phyloP scores from a whole-genome alignment of 345 rosid species.

The Luvunga scandens region DNA sequence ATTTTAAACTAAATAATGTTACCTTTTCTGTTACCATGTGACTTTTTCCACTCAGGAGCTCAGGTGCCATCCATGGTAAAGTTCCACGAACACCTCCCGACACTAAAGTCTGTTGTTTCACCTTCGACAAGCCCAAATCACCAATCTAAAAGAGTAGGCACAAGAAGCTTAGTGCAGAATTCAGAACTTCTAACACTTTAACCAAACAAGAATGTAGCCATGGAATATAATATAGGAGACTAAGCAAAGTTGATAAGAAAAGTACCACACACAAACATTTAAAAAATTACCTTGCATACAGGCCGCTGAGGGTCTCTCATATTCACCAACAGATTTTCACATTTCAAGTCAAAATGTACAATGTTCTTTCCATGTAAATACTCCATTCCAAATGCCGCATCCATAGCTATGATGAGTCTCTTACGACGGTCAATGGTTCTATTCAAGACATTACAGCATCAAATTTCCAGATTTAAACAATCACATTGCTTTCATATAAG shows the following conservation, averaged over 20 bases:
- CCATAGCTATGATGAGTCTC: conserved; percentile 98
- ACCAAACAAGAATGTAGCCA: neutral
- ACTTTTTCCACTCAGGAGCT: conserved; percentile 95
- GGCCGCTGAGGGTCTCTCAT: conserved; percentile 99
- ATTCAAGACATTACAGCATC: conserved; percentile 27
- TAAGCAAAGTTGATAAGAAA: conserved; percentile 4
- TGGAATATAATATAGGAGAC: neutral
- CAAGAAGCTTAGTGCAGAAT: conserved; percentile 12
- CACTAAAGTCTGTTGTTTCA: conserved; percentile 89
- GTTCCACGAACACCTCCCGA: conserved; percentile 99
- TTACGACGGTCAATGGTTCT: conserved; percentile 99
- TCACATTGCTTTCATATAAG: conserved; percentile 9
- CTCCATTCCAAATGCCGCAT: conserved; percentile 98
- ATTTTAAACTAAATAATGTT: conserved; percentile 2
- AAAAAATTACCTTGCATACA: conserved; percentile 73
- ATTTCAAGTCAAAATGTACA: conserved; percentile 96
- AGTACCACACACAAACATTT: conserved; percentile 1
- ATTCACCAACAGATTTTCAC: conserved; percentile 93
- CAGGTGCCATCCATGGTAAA: conserved; percentile 99
- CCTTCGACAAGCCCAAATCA: conserved; percentile 94
- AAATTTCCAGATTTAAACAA: conserved; percentile 10
- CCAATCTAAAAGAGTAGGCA: conserved; percentile 60
- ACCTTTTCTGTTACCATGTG: conserved; percentile 99
- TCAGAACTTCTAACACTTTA: neutral
- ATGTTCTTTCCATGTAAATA: conserved; percentile 95